Percentiles rank a stretch among this genome's conserved stretches.
Conservation (phyloP, 345 rosid genomes). For the Cardiospermum halicacabum region DNA sequence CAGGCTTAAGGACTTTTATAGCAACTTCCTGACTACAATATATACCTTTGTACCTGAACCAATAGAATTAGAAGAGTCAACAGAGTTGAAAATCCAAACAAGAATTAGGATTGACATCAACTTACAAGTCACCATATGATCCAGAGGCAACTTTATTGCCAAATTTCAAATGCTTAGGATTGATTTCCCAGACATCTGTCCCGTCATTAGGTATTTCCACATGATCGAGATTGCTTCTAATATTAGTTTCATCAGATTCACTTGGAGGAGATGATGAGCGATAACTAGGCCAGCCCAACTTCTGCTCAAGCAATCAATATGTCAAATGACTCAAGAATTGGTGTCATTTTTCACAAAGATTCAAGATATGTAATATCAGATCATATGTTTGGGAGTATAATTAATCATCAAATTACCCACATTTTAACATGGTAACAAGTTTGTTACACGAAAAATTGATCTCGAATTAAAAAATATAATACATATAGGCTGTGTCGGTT, state of each 20-base stretch:
- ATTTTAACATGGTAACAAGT: slow-evolving; percentile 1
- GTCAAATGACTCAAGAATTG: no score
- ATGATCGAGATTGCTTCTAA: slow-evolving; percentile 36
- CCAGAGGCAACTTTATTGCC: slow-evolving; percentile 92
- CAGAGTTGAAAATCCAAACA: slow-evolving; percentile 1
- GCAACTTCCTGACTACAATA: slow-evolving; percentile 97
- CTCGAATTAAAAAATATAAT: background rate
- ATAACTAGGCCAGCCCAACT: slow-evolving; percentile 48
- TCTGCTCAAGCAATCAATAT: slow-evolving; percentile 35
- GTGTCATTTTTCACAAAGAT: no score
- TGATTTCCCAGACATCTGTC: slow-evolving; percentile 96
- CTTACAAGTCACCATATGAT: slow-evolving; percentile 96
- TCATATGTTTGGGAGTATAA: background rate
- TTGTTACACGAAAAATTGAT: background rate
- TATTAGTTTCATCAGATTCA: slow-evolving; percentile 32
- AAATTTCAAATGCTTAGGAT: slow-evolving; percentile 59
- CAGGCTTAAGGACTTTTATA: slow-evolving; percentile 92
- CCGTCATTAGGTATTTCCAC: slow-evolving; percentile 88
- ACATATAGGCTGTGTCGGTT: background rate
- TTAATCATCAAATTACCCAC: background rate
- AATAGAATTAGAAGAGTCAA: slow-evolving; percentile 10
- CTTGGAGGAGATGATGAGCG: slow-evolving; percentile 42
- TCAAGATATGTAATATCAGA: background rate
- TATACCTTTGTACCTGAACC: slow-evolving; percentile 81
- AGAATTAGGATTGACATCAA: slow-evolving; percentile 17